Conservation (phyloP, 257 asterid species). For the Buddleja alternifolia region DNA sequence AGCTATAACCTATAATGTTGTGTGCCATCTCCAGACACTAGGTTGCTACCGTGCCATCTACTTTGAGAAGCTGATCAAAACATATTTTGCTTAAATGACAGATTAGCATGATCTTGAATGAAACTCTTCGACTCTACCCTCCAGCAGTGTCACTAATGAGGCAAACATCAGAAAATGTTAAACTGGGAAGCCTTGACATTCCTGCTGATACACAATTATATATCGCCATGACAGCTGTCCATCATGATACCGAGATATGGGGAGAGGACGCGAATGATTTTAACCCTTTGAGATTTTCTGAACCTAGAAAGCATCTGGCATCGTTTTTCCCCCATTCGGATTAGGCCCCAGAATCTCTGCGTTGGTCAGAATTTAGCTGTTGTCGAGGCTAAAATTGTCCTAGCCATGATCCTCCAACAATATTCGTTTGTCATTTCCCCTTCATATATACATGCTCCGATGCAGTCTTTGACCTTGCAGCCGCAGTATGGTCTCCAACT, state of each 20-base stretch:
- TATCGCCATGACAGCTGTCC: slow-evolving; percentile 57
- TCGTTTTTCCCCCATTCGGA: slow-evolving; percentile 71
- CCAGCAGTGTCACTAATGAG: slow-evolving; percentile 53
- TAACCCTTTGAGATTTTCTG: slow-evolving; percentile 58
- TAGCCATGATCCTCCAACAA: slow-evolving; percentile 51
- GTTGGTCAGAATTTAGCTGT: slow-evolving; percentile 74
- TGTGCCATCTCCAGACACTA: not conserved
- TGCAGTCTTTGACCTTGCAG: slow-evolving; percentile 54
- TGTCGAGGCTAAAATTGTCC: slow-evolving; percentile 60
- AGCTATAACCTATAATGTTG: too few species aligned
- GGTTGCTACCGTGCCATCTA: not conserved
- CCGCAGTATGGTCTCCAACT: slow-evolving; percentile 71
- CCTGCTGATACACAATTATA: slow-evolving; percentile 62
- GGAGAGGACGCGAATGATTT: slow-evolving; percentile 65
- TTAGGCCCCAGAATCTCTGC: slow-evolving; percentile 67
- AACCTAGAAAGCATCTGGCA: slow-evolving; percentile 53
- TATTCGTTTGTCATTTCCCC: slow-evolving; percentile 60
- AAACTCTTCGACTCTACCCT: slow-evolving; percentile 68
- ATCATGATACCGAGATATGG: slow-evolving; percentile 65
- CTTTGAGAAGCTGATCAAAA: not conserved
- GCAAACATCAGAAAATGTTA: slow-evolving; percentile 43
- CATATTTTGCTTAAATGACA: slow-evolving; percentile 26
- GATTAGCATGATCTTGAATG: slow-evolving; percentile 69
- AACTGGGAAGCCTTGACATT: slow-evolving; percentile 53
- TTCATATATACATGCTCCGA: slow-evolving; percentile 72